These are phyloP conservation scores for Seminavis robusta DNA, from an alignment of 108 stramenopile genomes.

Conservation along the genomic window DNA sequence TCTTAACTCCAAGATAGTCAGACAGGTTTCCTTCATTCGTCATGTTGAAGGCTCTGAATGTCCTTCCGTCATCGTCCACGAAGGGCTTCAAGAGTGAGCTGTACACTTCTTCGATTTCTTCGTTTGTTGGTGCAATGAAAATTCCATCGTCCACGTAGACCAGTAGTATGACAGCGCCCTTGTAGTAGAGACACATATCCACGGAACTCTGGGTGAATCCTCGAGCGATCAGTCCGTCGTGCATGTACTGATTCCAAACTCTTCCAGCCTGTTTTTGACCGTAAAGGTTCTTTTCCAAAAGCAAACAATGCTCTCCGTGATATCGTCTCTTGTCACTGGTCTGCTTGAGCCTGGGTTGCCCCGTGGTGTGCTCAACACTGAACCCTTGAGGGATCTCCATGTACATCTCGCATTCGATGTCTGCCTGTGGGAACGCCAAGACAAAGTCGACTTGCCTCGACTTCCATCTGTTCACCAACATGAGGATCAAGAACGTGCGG, in stretches of 20 bases:
- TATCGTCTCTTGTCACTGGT: not conserved
- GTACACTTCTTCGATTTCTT: constrained; percentile 3
- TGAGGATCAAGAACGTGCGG: constrained; percentile 15
- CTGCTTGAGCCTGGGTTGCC: not conserved
- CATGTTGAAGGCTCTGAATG: too few relatives aligned
- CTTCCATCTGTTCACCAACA: constrained; percentile 9
- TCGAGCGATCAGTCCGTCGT: constrained; percentile 2
- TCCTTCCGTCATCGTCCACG: too few relatives aligned
- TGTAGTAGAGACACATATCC: constrained; percentile 39
- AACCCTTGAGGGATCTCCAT: constrained; percentile 38
- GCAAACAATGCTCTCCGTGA: constrained; percentile 5
- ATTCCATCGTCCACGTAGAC: constrained; percentile 34
- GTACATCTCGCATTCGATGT: constrained; percentile 23
- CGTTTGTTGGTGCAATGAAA: constrained; percentile 8
- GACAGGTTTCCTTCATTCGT: constrained; percentile 21
- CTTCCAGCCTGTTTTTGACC: constrained; percentile 29
- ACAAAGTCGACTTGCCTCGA: constrained; percentile 40
- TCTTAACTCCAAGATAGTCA: constrained; percentile 26
- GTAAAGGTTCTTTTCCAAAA: constrained; percentile 20
- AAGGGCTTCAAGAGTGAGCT: too few relatives aligned
- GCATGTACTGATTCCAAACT: constrained; percentile 25
- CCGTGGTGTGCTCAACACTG: not conserved
- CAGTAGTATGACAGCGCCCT: constrained; percentile 19
- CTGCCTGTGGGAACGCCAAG: constrained; percentile 33
- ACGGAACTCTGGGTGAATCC: constrained; percentile 19